Conservation (phyloP, 805 yeast genomes). For the Candida silvicultrix region DNA sequence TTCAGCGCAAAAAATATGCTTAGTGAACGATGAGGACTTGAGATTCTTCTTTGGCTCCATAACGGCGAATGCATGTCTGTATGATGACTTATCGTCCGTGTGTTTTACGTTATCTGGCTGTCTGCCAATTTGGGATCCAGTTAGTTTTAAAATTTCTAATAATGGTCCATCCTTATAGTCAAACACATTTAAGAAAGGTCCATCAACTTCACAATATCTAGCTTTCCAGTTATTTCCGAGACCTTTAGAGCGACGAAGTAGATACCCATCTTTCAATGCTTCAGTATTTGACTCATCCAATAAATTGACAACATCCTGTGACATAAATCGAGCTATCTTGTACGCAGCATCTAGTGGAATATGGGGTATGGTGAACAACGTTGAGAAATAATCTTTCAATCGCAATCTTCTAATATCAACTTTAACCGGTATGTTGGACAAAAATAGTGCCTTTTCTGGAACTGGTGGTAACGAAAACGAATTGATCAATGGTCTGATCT, state of each 20-base stretch:
- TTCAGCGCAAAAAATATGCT: conserved; percentile 73
- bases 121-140: conserved; percentile 50
- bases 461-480: conserved; percentile 43
- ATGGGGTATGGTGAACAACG: conserved; percentile 50
- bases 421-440: conserved; percentile 53
- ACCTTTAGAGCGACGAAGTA: conserved; percentile 60
- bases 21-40: conserved; percentile 27
- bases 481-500: conserved; percentile 48
- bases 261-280: conserved; percentile 54
- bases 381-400: conserved; percentile 53
- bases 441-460: conserved; percentile 59
- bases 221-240: conserved; percentile 62
- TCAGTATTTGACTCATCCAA: conserved; percentile 46
- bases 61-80: conserved; percentile 55
- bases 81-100: conserved; percentile 24
- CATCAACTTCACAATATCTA: conserved; percentile 62
- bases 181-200: conserved; percentile 47
- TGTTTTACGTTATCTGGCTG: conserved; percentile 28
- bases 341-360: conserved; percentile 47
- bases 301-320: conserved; percentile 60
- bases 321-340: conserved; percentile 56
- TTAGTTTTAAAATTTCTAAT: conserved; percentile 44
- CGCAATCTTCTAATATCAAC: conserved; percentile 54
- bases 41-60: conserved; percentile 36
- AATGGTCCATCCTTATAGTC: conserved; percentile 51